Conservation (phyloP, 163 green algal species). For the Volvox carteri region DNA sequence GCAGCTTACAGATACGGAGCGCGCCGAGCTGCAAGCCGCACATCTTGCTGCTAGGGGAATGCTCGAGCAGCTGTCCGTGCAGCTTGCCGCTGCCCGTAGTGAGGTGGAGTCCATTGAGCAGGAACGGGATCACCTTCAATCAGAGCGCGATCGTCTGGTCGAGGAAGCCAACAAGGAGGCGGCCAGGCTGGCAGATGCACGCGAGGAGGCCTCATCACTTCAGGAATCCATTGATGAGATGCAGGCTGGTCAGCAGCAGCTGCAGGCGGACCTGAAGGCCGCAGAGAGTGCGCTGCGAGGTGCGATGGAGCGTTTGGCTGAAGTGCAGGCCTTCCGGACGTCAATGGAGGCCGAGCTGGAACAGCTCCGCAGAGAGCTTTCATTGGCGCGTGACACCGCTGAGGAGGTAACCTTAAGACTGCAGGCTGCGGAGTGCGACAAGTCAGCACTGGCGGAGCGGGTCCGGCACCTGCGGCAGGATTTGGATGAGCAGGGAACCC, state of each 20-base stretch:
- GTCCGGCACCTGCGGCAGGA: background rate
- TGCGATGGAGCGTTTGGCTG: background rate
- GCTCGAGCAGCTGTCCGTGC: background rate
- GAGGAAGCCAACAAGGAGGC: background rate
- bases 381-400: background rate
- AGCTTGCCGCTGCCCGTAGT: background rate
- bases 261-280: background rate
- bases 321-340: background rate
- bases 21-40: background rate
- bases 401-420: background rate
- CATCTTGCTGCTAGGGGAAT: background rate
- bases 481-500: background rate
- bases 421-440: constrained; percentile 2
- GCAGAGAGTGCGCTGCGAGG: background rate
- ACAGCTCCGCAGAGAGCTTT: background rate
- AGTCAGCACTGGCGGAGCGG: background rate
- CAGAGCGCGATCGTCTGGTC: background rate
- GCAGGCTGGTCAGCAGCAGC: background rate
- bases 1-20: background rate
- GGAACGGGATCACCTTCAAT: background rate
- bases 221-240: background rate
- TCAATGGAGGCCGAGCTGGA: background rate
- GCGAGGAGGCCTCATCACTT: background rate
- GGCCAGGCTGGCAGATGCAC: background rate
- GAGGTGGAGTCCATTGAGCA: background rate